Conservation (phyloP, 805 yeast genomes). For the Lachancea cidri region DNA sequence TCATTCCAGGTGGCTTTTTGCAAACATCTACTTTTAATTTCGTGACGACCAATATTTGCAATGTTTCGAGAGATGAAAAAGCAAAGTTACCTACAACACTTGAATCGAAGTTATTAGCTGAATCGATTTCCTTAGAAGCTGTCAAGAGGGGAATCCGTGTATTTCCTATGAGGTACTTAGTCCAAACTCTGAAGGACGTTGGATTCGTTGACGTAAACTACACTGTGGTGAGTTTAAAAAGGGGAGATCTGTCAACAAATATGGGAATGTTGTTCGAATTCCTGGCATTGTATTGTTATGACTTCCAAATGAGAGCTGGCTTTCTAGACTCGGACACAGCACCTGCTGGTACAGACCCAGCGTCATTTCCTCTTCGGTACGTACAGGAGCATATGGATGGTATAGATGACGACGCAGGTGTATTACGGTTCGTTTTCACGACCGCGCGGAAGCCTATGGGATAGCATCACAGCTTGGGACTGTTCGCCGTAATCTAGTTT, state of each 20-base stretch:
- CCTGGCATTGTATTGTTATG: slow-evolving; percentile 16
- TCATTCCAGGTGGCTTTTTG: slow-evolving; percentile 29
- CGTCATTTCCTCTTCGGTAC: slow-evolving; percentile 22
- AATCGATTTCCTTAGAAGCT: slow-evolving; percentile 23
- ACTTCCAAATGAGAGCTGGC: slow-evolving; percentile 16
- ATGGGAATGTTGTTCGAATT: slow-evolving; percentile 31
- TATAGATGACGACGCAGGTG: slow-evolving; percentile 25
- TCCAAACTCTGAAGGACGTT: slow-evolving; percentile 21
- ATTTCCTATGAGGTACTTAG: slow-evolving; percentile 25
- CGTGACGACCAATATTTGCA: slow-evolving; percentile 15
- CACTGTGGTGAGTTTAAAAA: slow-evolving; percentile 21
- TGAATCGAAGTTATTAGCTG: slow-evolving; percentile 22
- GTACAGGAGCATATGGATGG: slow-evolving; percentile 26
- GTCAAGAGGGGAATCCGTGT: slow-evolving; percentile 25
- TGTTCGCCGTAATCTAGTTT: no score
- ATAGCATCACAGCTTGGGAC: neutral
- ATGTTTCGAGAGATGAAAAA: slow-evolving; percentile 1
- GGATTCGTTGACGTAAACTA: slow-evolving; percentile 29
- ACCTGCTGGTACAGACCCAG: slow-evolving; percentile 17
- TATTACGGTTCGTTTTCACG: slow-evolving; percentile 19
- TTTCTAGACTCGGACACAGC: slow-evolving; percentile 12
- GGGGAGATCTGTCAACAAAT: slow-evolving; percentile 26
- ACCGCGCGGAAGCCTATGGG: slow-evolving; percentile 27
- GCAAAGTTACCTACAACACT: slow-evolving; percentile 16
- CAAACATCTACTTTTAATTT: slow-evolving; percentile 22